Evolutionary conservation across 805 yeast species (phyloP), one percentile per base, ranked within the genome.

Genomic region (Pichia californica): DNA sequence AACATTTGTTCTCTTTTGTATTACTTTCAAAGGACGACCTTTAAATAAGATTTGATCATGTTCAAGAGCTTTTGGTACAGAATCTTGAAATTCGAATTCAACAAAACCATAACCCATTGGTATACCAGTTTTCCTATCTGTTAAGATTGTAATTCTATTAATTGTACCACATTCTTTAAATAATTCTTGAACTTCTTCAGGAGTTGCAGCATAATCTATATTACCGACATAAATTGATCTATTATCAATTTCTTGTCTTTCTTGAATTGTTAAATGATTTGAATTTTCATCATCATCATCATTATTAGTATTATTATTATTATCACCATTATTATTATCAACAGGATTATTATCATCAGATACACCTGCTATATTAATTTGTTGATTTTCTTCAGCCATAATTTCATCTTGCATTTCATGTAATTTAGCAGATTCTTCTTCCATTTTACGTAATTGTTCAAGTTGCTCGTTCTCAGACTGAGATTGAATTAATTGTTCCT

Each of bases 91-190:
- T n/a, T 79, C 74, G 57, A 86, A 88, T 60, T 88, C 96, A 49
- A 88, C 73, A 61, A 86, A 88, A 2, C 95, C 95, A 64, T 73
- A 86, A 1, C 96, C 96, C 62, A 83, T 83, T 35, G 96, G 93
- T 49, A 76, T 81, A 7, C 95, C 94, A 0, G 93, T 79, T 53
- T 67, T 63, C 61, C 80, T 82, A 64, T 87, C 85, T 44, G 76
- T 69, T 60, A 83, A 64, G 37, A 88, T 86, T 3, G 93, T 86
- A 28, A 87, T 88, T 53, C 95, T 73, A 56, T 83, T 81, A 42
- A 88, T 83, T 7, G 76, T 71, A 1, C 95, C 95, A 37, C 79
- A 78, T 3, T 73, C 58, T 42, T 77, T 72, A 62, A 87, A 88
- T 54, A 79, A 84, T 47, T 79, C 73, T 54, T 85, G 91, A 31